These are phyloP conservation scores for Calonectria pseudoturangicola DNA, from an alignment of 2,329 filamentous ascomycete genomes.

Conservation along the genomic window DNA sequence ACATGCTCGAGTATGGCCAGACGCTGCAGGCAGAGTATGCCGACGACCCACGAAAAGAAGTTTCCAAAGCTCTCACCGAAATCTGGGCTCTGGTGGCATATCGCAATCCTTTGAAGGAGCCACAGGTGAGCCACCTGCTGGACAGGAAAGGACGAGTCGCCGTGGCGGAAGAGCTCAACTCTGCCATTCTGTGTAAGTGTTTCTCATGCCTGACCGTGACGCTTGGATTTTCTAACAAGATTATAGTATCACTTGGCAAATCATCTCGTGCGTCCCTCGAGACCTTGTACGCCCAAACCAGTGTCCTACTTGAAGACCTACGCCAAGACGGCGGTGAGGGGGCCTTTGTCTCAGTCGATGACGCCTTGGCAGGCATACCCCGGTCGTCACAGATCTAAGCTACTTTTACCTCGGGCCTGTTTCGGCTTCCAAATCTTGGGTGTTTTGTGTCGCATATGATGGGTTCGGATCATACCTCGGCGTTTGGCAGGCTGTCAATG, in stretches of 20 bases:
- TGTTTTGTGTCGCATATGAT: slow-evolving; percentile 44
- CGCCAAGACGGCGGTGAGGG: slow-evolving; percentile 86
- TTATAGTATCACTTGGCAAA: slow-evolving; percentile 89
- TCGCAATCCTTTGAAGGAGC: slow-evolving; percentile 83
- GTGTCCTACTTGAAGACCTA: slow-evolving; percentile 88
- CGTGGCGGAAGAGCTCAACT: slow-evolving; percentile 95
- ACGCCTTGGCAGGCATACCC: slow-evolving; percentile 69
- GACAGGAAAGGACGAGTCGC: slow-evolving; percentile 83
- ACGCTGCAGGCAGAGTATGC: slow-evolving; percentile 86
- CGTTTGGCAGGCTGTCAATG: slow-evolving; percentile 45
- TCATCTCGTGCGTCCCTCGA: slow-evolving; percentile 91
- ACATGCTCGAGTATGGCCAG: slow-evolving; percentile 87
- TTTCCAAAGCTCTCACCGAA: slow-evolving; percentile 84
- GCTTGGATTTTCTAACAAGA: slow-evolving; percentile 44
- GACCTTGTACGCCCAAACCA: slow-evolving; percentile 89
- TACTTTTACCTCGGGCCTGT: slow-evolving; percentile 11
- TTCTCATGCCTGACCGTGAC: not conserved
- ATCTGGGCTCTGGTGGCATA: slow-evolving; percentile 95
- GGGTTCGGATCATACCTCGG: slow-evolving; percentile 49
- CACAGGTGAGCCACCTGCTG: slow-evolving; percentile 84
- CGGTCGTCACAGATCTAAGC: slow-evolving; percentile 59
- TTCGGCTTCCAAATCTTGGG: slow-evolving; percentile 31
- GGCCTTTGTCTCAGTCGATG: slow-evolving; percentile 82
- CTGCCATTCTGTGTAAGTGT: slow-evolving; percentile 88
- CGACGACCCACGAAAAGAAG: slow-evolving; percentile 80